Base-by-base conservation (phyloP, 1,284 basidiomycete genomes). In the Ustilago vetiveriae region DNA sequence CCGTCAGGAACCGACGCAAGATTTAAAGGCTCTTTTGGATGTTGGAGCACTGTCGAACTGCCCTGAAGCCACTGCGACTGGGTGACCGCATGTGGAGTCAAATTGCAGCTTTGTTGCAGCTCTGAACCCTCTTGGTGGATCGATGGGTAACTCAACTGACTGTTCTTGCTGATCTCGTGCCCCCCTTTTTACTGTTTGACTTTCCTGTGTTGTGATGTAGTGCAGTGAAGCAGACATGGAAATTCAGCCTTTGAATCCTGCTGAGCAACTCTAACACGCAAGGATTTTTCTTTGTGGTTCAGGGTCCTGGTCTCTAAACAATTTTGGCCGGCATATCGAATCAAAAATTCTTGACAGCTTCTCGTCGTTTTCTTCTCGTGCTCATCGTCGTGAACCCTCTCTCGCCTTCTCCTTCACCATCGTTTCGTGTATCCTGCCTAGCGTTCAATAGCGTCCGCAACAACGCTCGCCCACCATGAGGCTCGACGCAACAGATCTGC, bases 401-500 rank as follows among this genome's bases (percentile, higher is more conserved):
- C 27, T 6, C 27, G 27, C 13, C 27, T 29, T 13, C 27, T 29
- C 27, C 40, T 26, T 17, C 38, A 38, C 19, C 54, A 26, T 9
- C 52, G 14, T 33, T 30, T 35, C 11, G 17, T 37, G 43, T 49
- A 55, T 37, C 45, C 49, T 21, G 6, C 21, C 21, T 19, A 37
- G 36, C 17, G 21, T 37, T 26, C 6, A 21, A 44, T 21, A 44
- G 30, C 33, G 6, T 13, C 41, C 26, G 4, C 40, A 26, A 39
- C 22, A 4, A 30, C 4, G 24, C 16, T 16, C 43, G 27, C 36
- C 9, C 44, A 46, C 27, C 38, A 82, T 98, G 93, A 94, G 92
- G 85, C 87, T 97, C 50, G 93, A 97, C 83, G 92, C 91, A 8
- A 95, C 92, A 29, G 95, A 98, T 84, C 85, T 98, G 69, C 86